Percentiles rank a stretch among this genome's conserved stretches.
These are phyloP conservation scores for Beta macrorhiza DNA, from an alignment of 179 eudicot genomes.

Conservation along the genomic window DNA sequence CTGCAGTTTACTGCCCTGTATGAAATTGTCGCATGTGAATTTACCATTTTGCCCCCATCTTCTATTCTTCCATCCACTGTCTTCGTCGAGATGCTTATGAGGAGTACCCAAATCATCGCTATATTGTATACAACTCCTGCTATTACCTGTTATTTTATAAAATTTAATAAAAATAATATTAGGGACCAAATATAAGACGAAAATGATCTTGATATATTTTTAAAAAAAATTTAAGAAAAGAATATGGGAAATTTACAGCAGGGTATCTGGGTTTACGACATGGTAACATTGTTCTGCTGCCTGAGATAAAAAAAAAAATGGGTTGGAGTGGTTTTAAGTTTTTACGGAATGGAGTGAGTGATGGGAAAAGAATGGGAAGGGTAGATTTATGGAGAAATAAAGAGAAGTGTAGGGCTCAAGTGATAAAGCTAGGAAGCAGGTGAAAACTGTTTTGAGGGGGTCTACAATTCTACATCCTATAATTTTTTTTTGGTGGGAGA, in stretches of 20 bases:
- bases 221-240: not conserved
- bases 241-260: conserved; percentile 8
- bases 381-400: conserved; percentile 13
- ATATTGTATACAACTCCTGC: not conserved
- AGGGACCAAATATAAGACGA: not conserved
- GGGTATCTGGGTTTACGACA: conserved; percentile 7
- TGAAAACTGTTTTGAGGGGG: conserved; percentile 9
- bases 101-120: conserved; percentile 6
- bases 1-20: conserved; percentile 46
- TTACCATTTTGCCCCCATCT: conserved; percentile 5
- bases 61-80: conserved; percentile 8
- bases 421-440: conserved; percentile 10
- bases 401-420: not conserved
- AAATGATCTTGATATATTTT: too few species aligned
- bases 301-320: not conserved
- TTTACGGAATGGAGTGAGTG: conserved; percentile 5
- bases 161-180: not conserved
- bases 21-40: not conserved
- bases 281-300: conserved; percentile 9
- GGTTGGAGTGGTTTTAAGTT: not conserved
- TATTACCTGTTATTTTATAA: conserved; percentile 12
- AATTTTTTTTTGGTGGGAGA: too few species aligned
- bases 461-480: too few species aligned
- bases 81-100: conserved; percentile 3
- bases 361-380: not conserved